Percentiles rank a stretch among this genome's conserved stretches.
Conservation (phyloP, 2,329 filamentous ascomycete genomes). For the Paecilomyces fulvus region DNA sequence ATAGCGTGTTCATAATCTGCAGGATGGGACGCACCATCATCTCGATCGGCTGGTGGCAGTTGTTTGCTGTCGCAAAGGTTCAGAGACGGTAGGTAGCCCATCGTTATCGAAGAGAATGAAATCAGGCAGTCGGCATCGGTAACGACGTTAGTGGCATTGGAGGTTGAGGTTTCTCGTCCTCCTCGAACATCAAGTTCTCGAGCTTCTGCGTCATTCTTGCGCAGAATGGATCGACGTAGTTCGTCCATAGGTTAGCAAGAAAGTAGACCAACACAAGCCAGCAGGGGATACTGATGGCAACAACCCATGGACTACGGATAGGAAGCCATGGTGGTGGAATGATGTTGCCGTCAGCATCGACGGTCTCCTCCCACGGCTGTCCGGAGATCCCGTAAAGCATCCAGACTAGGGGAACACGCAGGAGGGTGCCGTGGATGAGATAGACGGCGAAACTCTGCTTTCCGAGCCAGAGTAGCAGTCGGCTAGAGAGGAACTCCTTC, state of each 20-base stretch:
- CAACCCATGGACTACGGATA: conserved; percentile 30
- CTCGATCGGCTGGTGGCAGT: not conserved
- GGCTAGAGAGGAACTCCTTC: conserved; percentile 43
- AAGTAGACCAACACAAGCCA: conserved; percentile 42
- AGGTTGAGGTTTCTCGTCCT: conserved; percentile 26
- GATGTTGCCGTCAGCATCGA: conserved; percentile 32
- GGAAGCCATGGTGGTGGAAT: conserved; percentile 37
- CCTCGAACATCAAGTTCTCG: conserved; percentile 41
- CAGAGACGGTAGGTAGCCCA: not conserved
- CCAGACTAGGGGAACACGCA: conserved; percentile 44
- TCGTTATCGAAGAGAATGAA: not conserved
- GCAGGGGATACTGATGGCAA: conserved; percentile 36
- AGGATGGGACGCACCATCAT: not conserved
- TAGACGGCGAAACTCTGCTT: conserved; percentile 49
- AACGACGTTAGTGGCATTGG: conserved; percentile 15
- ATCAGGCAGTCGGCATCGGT: conserved; percentile 14
- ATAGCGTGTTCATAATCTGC: not conserved
- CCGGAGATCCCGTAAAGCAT: conserved; percentile 45
- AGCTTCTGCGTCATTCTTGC: conserved; percentile 41
- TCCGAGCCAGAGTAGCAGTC: conserved; percentile 46
- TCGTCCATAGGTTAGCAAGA: conserved; percentile 44
- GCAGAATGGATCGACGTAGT: conserved; percentile 44
- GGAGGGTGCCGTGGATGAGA: conserved; percentile 45
- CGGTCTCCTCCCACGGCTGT: conserved; percentile 35
- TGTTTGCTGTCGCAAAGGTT: not conserved